Base-by-base conservation (phyloP, 768 basidiomycete species). In the Favolaschia claudopus region DNA sequence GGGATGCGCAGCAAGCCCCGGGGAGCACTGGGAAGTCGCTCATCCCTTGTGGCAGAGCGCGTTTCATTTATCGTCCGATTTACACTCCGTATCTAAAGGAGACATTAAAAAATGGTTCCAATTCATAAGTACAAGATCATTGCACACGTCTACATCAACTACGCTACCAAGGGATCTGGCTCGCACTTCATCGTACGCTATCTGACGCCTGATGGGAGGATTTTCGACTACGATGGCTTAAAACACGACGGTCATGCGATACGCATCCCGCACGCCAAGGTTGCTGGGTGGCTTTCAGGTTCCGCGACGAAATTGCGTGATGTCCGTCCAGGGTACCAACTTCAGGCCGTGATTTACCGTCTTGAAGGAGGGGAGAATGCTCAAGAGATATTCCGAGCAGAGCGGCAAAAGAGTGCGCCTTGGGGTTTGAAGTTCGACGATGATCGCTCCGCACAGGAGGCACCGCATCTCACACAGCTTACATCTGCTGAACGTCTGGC, bases 171-270 rank as follows among this genome's bases (percentile, higher is more conserved):
- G 10, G 58, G 58, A 2, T 1, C 29, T 4, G 31, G 20, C 28
- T 25, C 44, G 3, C 58, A 60, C 46, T 60, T 60, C 38, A 60
- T 60, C 15, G 46, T 52, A n/a, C 58, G 58, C 13, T 60, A 60
- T 42, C 19, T 31, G 20, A 39, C 37, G 34, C 45, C 58, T 4
- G 52, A 60, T 22, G 52, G 58, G 17, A 29, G 38, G n/a, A 47
- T 60, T 12, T 60, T 60, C 31, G 37, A 60, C 15, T 60, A 53
- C 33, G 58, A 60, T n/a, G 58, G 58, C 2, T 53, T 60, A 43
- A 3, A 17, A 4, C 27, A 43, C 19, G 22, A 32, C 14, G 51
- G 58, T 15, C 44, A 54, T 31, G 58, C 58, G 1, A 24, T 31
- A 19, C 49, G 39, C 22, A 31, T 34, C 14, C 9, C 7, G 9